phyloP scores from a whole-genome alignment of 2,329 filamentous ascomycete genomes.

The Leptodontidium sp. region DNA sequence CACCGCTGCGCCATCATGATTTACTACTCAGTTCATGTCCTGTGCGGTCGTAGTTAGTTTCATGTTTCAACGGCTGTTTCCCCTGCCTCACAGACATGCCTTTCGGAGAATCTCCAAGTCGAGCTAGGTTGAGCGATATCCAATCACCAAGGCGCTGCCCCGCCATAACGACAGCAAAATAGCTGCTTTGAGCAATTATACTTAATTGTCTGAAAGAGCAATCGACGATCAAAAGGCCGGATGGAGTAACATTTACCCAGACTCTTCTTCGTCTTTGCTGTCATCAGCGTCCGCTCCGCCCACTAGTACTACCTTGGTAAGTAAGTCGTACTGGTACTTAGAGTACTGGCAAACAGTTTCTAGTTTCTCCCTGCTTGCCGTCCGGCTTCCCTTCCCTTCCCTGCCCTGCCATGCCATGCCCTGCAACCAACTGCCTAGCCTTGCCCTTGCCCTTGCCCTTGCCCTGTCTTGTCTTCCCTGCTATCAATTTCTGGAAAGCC shows the following conservation, averaged over 20 bases:
- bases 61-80: neutral
- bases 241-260: slow-evolving; percentile 3
- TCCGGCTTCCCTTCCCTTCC: too few species aligned
- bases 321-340: too few species aligned
- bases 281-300: neutral
- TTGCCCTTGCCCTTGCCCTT: too few species aligned
- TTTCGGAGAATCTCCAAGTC: neutral
- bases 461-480: neutral
- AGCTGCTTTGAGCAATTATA: neutral
- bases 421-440: neutral
- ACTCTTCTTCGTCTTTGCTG: neutral
- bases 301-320: too few species aligned
- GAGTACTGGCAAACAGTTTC: too few species aligned
- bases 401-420: neutral
- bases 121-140: neutral
- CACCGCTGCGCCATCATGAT: neutral
- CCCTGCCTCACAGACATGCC: neutral
- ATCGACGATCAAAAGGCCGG: neutral
- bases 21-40: neutral
- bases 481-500: neutral
- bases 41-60: too few species aligned
- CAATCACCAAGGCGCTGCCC: slow-evolving; percentile 1
- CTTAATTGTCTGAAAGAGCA: neutral
- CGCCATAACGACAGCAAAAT: neutral
- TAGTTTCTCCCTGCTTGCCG: too few species aligned